Conservation (phyloP, 345 rosid genomes). For the Gossypium longicalyx region DNA sequence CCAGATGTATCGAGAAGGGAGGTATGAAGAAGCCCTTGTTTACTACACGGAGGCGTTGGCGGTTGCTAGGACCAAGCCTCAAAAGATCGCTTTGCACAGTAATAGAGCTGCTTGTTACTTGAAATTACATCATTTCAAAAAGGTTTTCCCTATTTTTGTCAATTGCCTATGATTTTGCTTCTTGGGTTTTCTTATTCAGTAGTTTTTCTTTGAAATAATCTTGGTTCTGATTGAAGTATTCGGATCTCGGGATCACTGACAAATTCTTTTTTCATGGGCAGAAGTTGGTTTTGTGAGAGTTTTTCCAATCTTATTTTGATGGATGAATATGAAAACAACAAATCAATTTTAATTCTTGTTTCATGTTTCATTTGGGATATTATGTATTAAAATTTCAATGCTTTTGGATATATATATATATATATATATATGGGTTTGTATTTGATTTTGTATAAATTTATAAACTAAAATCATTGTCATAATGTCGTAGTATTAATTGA, state of each 20-base stretch:
- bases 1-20: conserved; percentile 74
- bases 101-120: conserved; percentile 91
- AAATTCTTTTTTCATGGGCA: not conserved
- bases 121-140: conserved; percentile 69
- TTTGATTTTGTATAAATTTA: too few relatives aligned
- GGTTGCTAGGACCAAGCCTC: conserved; percentile 60
- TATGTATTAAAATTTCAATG: too few relatives aligned
- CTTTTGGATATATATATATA: too few relatives aligned
- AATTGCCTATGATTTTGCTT: not conserved
- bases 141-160: conserved; percentile 31
- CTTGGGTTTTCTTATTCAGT: not conserved
- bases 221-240: not conserved
- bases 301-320: too few relatives aligned
- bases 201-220: not conserved
- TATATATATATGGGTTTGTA: too few relatives aligned
- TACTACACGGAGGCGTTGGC: conserved; percentile 76
- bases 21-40: conserved; percentile 57
- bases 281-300: too few relatives aligned
- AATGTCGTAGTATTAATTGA: too few relatives aligned
- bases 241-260: not conserved
- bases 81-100: conserved; percentile 84
- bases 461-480: too few relatives aligned
- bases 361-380: too few relatives aligned
- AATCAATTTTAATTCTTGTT: too few relatives aligned
- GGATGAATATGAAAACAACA: too few relatives aligned